These are phyloP conservation scores for Aureobasidium sp. DNA, from an alignment of 2,329 filamentous ascomycete genomes.

Conservation along the genomic window DNA sequence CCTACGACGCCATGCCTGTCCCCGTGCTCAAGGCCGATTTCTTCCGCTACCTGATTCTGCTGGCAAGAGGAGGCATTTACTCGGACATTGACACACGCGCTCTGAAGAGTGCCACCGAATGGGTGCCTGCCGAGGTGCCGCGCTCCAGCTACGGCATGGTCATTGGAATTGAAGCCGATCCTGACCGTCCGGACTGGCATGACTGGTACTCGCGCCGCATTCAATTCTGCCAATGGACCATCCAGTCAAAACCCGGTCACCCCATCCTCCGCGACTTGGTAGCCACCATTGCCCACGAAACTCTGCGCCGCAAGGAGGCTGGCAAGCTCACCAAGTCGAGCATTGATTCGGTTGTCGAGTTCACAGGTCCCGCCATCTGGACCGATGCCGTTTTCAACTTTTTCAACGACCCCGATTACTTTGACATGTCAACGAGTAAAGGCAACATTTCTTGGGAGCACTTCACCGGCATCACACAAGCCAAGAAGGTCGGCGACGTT, in stretches of 20 bases:
- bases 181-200: conserved; percentile 83
- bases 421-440: conserved; percentile 64
- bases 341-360: conserved; percentile 70
- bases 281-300: conserved; percentile 73
- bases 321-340: conserved; percentile 53
- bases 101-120: conserved; percentile 73
- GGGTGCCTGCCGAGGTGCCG: conserved; percentile 74
- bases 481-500: conserved; percentile 87
- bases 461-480: conserved; percentile 76
- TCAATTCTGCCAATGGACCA: conserved; percentile 99
- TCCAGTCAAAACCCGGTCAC: conserved; percentile 90
- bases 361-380: conserved; percentile 90
- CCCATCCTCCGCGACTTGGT: conserved; percentile 85
- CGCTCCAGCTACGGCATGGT: conserved; percentile 74
- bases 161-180: conserved; percentile 92
- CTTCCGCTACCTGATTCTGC: conserved; percentile 61
- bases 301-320: conserved; percentile 61
- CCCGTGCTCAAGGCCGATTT: conserved; percentile 56
- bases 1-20: conserved; percentile 41
- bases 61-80: conserved; percentile 75
- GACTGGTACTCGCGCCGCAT: conserved; percentile 94
- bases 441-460: conserved; percentile 75
- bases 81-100: conserved; percentile 76
- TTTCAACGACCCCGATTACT: conserved; percentile 85
- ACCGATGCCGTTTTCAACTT: conserved; percentile 88